Evolutionary conservation across 2,329 filamentous ascomycete species (phyloP), one percentile per base, ranked within the genome.

Genomic region (Sporothrix curviconia): DNA sequence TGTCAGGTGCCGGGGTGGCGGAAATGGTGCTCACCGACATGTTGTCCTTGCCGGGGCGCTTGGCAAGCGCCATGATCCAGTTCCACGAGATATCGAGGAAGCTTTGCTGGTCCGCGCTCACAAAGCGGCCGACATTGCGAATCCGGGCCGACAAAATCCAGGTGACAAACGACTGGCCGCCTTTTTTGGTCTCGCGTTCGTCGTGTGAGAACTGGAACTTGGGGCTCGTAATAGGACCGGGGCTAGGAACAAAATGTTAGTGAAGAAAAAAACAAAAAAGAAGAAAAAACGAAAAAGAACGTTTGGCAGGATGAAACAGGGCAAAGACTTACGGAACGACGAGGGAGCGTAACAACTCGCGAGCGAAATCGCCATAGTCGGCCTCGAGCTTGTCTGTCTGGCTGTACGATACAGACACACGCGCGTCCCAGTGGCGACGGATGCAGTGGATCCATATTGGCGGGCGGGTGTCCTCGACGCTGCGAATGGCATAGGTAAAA

Each of bases 381-480:
- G 30, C 19, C 44, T 68, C 63, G 7, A 64, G 19, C n/a, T 60
- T 49, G 1, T 63, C 55, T 0, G 55, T 61, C 4, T 63, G 42
- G 43, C 55, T 61, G 54, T 66, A 63, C 3, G 59, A 51, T n/a
- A 66, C 50, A 7, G 60, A 46, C 7, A 69, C 57, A n/a, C 63
- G 64, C 7, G 67, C 55, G 51, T 71, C 69, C 69, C 68, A 71
- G 47, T 66, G 62, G 14, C 65, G 66, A 4, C 61, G 64, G 15
- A 69, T 60, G 19, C 66, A 69, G 59, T 71, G 69, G 7, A 71
- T 58, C 54, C 61, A 65, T 12, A 69, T 47, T 6, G 63, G 61
- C 6, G 56, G 56, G 8, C 60, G 54, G 4, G 32, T 56, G 39
- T 64, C 54, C 15, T 55, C 30, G 3, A 55, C n/a, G 11, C 62